phyloP scores from a whole-genome alignment of 805 yeast species.

The Wickerhamomyces chambardii region DNA sequence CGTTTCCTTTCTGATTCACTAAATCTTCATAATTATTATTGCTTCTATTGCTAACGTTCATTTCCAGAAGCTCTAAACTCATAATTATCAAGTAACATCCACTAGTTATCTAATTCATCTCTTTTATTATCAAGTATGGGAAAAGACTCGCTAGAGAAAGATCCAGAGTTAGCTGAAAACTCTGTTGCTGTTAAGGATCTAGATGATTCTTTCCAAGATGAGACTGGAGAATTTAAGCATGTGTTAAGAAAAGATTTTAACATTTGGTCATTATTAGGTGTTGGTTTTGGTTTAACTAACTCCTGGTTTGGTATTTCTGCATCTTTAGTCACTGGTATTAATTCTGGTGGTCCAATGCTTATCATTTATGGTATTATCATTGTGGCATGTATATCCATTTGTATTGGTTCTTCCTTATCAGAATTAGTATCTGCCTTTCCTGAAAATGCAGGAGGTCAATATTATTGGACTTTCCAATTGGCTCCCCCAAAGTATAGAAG shows the following conservation, averaged over 20 bases:
- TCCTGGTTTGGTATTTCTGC: slow-evolving; percentile 58
- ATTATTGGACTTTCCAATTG: slow-evolving; percentile 47
- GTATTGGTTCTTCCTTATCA: slow-evolving; percentile 40
- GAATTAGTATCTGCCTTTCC: slow-evolving; percentile 47
- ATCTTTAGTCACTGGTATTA: slow-evolving; percentile 42
- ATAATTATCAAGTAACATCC: no score
- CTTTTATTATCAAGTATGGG: no score
- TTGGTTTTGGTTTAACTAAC: slow-evolving; percentile 52
- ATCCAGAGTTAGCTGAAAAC: background rate
- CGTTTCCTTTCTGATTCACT: no score
- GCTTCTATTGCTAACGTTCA: no score
- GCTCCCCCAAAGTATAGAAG: slow-evolving; percentile 31
- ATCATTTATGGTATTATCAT: slow-evolving; percentile 49
- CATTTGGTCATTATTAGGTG: slow-evolving; percentile 42
- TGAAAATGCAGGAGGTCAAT: slow-evolving; percentile 46
- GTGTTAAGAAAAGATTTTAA: slow-evolving; percentile 24
- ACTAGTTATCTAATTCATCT: no score
- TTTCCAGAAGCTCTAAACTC: no score
- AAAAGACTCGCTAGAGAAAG: no score
- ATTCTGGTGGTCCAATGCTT: slow-evolving; percentile 50
- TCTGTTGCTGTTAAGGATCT: no score
- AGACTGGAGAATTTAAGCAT: slow-evolving; percentile 2
- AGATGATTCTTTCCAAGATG: no score
- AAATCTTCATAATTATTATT: no score
- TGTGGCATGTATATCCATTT: slow-evolving; percentile 34